A percentile compares a stretch with the other conserved stretches of the same genome.
phyloP scores from a whole-genome alignment of 2,329 filamentous ascomycete species.

The Xylaria sp. region DNA sequence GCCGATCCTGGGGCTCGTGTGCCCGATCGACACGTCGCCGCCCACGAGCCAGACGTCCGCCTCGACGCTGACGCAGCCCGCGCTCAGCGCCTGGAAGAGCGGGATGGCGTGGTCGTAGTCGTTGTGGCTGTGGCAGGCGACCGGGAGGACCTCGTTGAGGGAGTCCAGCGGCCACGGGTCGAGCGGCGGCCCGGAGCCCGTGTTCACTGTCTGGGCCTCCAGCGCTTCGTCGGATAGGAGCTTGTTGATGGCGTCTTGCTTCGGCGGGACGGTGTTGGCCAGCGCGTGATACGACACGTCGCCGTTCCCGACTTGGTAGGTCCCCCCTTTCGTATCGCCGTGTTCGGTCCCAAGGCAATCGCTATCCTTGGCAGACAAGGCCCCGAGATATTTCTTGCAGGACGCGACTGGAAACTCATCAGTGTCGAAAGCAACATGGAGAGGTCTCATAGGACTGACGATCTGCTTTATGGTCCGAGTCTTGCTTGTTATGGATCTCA shows the following conservation, averaged over 20 bases:
- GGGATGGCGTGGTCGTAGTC: slow-evolving; percentile 34
- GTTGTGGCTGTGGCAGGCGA: slow-evolving; percentile 35
- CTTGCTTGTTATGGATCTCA: slow-evolving; percentile 36
- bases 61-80: slow-evolving; percentile 34
- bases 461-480: slow-evolving; percentile 29
- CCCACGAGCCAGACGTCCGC: slow-evolving; percentile 32
- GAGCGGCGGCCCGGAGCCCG: slow-evolving; percentile 28
- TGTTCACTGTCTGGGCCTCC: slow-evolving; percentile 28
- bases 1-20: slow-evolving; percentile 26
- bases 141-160: slow-evolving; percentile 28
- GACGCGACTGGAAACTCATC: slow-evolving; percentile 21
- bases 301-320: slow-evolving; percentile 33
- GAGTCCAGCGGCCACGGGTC: slow-evolving; percentile 35
- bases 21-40: slow-evolving; percentile 33
- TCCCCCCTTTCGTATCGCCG: slow-evolving; percentile 35
- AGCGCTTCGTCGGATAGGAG: slow-evolving; percentile 27
- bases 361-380: slow-evolving; percentile 25
- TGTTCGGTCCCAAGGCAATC: slow-evolving; percentile 31
- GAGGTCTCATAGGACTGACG: slow-evolving; percentile 20
- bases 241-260: slow-evolving; percentile 33
- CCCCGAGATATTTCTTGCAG: slow-evolving; percentile 32
- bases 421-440: slow-evolving; percentile 4
- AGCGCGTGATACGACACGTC: slow-evolving; percentile 35
- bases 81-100: slow-evolving; percentile 30
- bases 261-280: slow-evolving; percentile 28